Evolutionary conservation across 163 green algal species (phyloP), one percentile per base, ranked within the genome.

Genomic region (Prototheca wickerhamii): DNA sequence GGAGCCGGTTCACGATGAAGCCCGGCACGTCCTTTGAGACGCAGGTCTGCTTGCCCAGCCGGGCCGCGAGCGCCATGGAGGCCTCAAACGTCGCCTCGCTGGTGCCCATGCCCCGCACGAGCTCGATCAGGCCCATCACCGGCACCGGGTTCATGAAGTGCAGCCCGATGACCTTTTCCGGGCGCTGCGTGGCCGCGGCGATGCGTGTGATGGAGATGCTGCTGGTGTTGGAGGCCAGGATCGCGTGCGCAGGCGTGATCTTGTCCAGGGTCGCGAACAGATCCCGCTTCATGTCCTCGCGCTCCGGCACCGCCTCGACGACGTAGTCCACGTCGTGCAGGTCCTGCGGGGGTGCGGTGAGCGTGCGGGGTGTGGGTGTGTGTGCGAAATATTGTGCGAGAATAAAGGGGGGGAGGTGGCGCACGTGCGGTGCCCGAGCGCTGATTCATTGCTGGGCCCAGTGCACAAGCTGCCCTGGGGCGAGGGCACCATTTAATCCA

Each of bases 1-100:
- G 79, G 7, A 96, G 70, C 21, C 91, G 80, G 70, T 97, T 97
- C n/a, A 97, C 77, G 26, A 97, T 85, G 76, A 97, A 97, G 26
- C 85, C 85, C 0, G 79, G 82, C 2, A 58, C 42, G 61, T 84
- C 78, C 33, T 63, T 28, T 3, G 84, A 89, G 18, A 85, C 73
- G 60, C 74, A 82, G 8, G 86, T 77, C 7, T 60, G 70, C 72
- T 95, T 95, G 60, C 89, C 89, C 49, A 96, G 67, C 40, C 79
- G 74, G 65, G 77, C 46, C 6, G 80, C 77, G 50, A 95, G 71
- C 2, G 51, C 72, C 43, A 74, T 68, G 40, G 78, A 77, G 5
- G 68, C 44, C 59, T 79, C 65, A 63, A 84, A 85, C 21, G 82
- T 86, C 64, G 84, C 60, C 34, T 82, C 61, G 54, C 72, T 84